A percentile compares a stretch with the other conserved stretches of the same genome.
phyloP scores from a whole-genome alignment of 169 alveolate species.

The Cryptosporidium andersoni region DNA sequence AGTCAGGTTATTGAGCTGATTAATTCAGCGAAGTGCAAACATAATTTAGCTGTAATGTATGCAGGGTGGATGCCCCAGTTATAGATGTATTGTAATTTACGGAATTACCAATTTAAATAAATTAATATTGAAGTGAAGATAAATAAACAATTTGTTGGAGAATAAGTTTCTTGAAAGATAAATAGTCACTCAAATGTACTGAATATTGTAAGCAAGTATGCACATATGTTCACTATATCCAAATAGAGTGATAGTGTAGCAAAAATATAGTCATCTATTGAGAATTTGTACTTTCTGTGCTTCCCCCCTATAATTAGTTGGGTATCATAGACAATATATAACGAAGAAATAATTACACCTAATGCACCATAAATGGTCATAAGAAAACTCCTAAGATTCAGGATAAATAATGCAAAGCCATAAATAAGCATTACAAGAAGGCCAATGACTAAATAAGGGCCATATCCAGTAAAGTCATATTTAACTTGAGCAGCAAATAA shows the following conservation, averaged over 20 bases:
- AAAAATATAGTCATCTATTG: slow-evolving; percentile 91
- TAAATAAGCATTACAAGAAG: slow-evolving; percentile 67
- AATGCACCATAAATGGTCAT: slow-evolving; percentile 75
- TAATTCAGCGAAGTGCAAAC: slow-evolving; percentile 89
- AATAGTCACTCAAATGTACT: slow-evolving; percentile 29
- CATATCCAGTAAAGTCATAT: slow-evolving; percentile 83
- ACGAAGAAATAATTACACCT: slow-evolving; percentile 83
- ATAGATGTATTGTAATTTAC: slow-evolving; percentile 2
- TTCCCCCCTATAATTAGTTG: slow-evolving; percentile 91
- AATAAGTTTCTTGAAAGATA: background rate
- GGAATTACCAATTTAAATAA: no score
- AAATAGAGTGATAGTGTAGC: slow-evolving; percentile 89
- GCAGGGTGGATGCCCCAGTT: slow-evolving; percentile 95
- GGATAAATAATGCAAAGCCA: slow-evolving; percentile 72
- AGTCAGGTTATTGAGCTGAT: slow-evolving; percentile 86
- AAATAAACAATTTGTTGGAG: no score
- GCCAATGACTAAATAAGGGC: slow-evolving; percentile 74
- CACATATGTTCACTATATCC: slow-evolving; percentile 87
- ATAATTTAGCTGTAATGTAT: slow-evolving; percentile 92
- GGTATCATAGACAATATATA: slow-evolving; percentile 87
- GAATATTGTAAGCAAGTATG: slow-evolving; percentile 75
- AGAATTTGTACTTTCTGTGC: slow-evolving; percentile 83
- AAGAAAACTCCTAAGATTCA: slow-evolving; percentile 61
- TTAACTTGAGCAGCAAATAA: slow-evolving; percentile 82
- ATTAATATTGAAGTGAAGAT: no score